Conservation (phyloP, 1,284 basidiomycete species). For the Omphalotus olearius region DNA sequence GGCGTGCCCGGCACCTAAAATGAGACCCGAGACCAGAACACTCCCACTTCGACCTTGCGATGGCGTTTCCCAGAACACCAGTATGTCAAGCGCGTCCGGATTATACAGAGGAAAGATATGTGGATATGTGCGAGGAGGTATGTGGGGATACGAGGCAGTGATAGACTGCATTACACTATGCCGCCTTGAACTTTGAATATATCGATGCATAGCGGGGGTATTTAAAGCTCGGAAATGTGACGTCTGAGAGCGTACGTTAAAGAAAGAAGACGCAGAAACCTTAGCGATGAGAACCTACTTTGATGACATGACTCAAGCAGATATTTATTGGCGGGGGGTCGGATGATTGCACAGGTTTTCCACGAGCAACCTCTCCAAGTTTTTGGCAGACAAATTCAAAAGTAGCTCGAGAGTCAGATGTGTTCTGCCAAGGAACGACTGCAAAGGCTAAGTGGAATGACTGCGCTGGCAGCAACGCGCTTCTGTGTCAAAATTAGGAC, state of each 20-base stretch:
- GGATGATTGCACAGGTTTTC: conserved; percentile 34
- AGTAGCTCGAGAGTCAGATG: conserved; percentile 36
- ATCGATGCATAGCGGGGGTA: conserved; percentile 31
- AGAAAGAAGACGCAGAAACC: not conserved
- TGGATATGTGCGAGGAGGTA: conserved; percentile 48
- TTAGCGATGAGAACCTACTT: conserved; percentile 33
- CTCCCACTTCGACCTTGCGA: conserved; percentile 57
- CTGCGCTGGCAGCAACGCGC: conserved; percentile 46
- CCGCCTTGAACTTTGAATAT: conserved; percentile 49
- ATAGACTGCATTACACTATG: conserved; percentile 35
- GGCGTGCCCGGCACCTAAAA: conserved; percentile 66
- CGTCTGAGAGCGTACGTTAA: not conserved
- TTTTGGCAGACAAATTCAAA: conserved; percentile 48
- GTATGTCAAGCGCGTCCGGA: conserved; percentile 65
- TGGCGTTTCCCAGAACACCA: conserved; percentile 72
- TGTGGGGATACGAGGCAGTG: conserved; percentile 52
- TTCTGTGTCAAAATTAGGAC: conserved; percentile 28
- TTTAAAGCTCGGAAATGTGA: not conserved
- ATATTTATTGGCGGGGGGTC: conserved; percentile 56
- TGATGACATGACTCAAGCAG: conserved; percentile 41
- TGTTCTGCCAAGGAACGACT: conserved; percentile 34
- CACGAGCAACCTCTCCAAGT: conserved; percentile 51
- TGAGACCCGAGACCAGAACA: conserved; percentile 52
- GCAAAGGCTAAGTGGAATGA: conserved; percentile 41
- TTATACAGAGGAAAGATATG: conserved; percentile 78